Evolutionary conservation across 108 stramenopile genomes (phyloP).

Genomic region (Nannochloropsis salina): DNA sequence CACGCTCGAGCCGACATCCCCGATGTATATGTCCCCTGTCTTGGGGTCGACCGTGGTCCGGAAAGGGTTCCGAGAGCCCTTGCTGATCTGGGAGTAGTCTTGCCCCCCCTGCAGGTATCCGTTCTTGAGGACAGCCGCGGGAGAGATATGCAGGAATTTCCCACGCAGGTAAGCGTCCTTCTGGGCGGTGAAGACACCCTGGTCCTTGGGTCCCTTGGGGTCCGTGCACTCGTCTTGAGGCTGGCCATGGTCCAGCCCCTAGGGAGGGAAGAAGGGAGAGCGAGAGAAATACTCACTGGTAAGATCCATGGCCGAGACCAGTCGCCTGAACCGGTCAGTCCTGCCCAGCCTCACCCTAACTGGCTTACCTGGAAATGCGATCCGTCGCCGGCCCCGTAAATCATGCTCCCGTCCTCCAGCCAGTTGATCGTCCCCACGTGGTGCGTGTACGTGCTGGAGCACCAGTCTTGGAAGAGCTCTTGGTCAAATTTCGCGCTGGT

Average conservation of each 20-base stretch:
- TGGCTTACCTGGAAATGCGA: background rate
- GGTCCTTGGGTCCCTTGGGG: background rate
- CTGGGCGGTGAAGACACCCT: background rate
- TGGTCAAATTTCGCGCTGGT: background rate
- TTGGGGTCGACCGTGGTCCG: background rate
- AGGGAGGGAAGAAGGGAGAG: background rate
- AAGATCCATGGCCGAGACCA: background rate
- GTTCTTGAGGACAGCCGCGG: background rate
- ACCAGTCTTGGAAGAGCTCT: background rate
- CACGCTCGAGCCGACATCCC: constrained; percentile 14
- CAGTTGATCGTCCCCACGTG: background rate
- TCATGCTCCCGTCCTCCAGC: background rate
- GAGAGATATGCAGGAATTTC: background rate
- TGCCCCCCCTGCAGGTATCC: background rate
- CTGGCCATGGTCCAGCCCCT: background rate
- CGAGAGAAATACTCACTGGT: background rate
- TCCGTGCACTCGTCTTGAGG: background rate
- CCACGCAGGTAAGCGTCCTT: background rate
- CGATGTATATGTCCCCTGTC: background rate
- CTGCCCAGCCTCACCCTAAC: background rate
- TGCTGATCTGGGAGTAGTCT: constrained; percentile 11
- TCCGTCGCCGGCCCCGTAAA: background rate
- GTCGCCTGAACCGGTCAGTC: background rate
- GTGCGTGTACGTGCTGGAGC: background rate
- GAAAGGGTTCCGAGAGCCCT: background rate